Evolutionary conservation across 179 eudicot species (phyloP).

Genomic region (Corrigiola litoralis): DNA sequence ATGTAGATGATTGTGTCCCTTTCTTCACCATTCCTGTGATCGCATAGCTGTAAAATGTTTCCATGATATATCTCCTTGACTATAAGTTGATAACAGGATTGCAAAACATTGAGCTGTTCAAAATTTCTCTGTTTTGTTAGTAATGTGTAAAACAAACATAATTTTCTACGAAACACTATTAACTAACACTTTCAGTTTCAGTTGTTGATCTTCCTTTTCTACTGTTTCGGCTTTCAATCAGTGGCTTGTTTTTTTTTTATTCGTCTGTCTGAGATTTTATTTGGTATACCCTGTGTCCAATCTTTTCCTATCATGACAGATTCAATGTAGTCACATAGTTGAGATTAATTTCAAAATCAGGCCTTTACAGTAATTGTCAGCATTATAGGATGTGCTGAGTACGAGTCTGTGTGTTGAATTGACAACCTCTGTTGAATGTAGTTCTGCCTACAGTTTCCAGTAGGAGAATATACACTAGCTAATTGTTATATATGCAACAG

Average conservation of each 20-base stretch:
- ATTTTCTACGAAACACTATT: no score
- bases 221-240: no score
- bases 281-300: background rate
- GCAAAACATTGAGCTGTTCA: background rate
- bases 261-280: background rate
- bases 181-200: no score
- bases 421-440: background rate
- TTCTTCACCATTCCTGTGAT: background rate
- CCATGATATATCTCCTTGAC: background rate
- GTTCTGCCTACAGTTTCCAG: background rate
- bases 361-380: background rate
- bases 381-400: background rate
- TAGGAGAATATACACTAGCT: background rate
- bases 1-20: background rate
- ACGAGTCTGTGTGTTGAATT: background rate
- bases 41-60: background rate
- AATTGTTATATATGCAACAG: slow-evolving; percentile 14
- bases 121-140: no score
- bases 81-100: background rate
- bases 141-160: no score
- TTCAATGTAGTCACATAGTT: no score
- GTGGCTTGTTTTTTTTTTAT: background rate
- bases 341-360: no score
- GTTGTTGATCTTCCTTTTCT: no score
- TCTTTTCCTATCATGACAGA: no score